Percentiles rank a stretch among this genome's conserved stretches.
phyloP scores from a whole-genome alignment of 2,329 filamentous ascomycete species.

The Hymenoscyphus infarciens region DNA sequence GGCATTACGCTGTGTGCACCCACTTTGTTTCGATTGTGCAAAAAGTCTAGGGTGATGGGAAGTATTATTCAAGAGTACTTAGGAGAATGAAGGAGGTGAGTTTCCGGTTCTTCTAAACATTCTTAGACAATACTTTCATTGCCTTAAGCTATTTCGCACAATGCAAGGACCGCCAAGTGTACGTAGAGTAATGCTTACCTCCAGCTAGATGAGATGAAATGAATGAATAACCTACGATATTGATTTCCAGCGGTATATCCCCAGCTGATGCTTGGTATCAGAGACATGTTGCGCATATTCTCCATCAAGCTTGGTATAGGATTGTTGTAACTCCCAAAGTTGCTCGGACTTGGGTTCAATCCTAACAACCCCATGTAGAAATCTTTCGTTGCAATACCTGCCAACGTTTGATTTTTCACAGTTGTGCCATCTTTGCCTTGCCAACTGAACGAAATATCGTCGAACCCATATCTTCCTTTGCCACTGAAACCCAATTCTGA shows the following conservation, averaged over 20 bases:
- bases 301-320: conserved; percentile 38
- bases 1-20: too few species aligned
- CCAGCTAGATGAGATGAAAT: background rate
- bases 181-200: too few species aligned
- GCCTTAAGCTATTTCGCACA: too few species aligned
- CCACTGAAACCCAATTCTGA: conserved; percentile 18
- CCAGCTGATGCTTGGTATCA: conserved; percentile 41
- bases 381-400: conserved; percentile 20
- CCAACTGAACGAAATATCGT: conserved; percentile 22
- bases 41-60: too few species aligned
- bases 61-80: too few species aligned
- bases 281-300: conserved; percentile 35
- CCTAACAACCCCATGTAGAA: conserved; percentile 38
- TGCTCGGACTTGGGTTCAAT: conserved; percentile 38
- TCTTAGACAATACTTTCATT: too few species aligned
- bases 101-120: too few species aligned
- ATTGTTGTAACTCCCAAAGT: conserved; percentile 38
- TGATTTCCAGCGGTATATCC: conserved; percentile 41
- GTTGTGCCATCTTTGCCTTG: conserved; percentile 26
- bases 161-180: too few species aligned
- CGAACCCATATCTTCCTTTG: conserved; percentile 24
- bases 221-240: conserved; percentile 35
- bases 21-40: too few species aligned
- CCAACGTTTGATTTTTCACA: conserved; percentile 18
- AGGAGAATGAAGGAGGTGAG: too few species aligned